A percentile compares a stretch with the other conserved stretches of the same genome.
Evolutionary conservation across 257 asterid genomes (phyloP).

Genomic region (Striga asiatica): DNA sequence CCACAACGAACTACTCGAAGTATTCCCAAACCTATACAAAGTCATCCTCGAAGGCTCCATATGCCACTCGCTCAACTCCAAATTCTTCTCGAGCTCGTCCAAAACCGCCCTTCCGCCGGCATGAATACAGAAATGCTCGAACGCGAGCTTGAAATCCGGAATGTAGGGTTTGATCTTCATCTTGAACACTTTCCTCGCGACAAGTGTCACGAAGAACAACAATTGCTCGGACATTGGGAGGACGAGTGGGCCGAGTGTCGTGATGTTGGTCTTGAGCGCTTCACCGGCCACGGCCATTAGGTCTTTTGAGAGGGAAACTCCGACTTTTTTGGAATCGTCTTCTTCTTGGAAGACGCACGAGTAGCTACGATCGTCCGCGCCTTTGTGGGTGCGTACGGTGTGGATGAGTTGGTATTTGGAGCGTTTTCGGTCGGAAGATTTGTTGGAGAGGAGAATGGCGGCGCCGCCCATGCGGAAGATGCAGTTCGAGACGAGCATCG

Average conservation of each 20-base stretch:
- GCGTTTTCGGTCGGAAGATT: conserved; percentile 27
- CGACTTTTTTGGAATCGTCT: background rate
- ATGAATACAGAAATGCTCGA: background rate
- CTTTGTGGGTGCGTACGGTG: conserved; percentile 9
- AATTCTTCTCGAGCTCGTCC: background rate
- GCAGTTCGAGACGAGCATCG: conserved; percentile 55
- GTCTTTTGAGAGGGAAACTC: background rate
- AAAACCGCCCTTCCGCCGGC: background rate
- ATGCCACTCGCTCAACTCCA: background rate
- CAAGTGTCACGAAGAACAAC: background rate
- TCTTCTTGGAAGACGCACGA: background rate
- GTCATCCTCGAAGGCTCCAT: conserved; percentile 1
- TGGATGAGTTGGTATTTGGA: conserved; percentile 52
- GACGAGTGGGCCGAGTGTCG: background rate
- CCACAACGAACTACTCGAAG: background rate
- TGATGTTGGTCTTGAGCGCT: background rate
- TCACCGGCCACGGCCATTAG: background rate
- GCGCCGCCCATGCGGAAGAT: conserved; percentile 61
- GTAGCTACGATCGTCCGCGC: background rate
- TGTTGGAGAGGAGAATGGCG: conserved; percentile 52
- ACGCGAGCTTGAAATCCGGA: background rate
- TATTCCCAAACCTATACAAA: background rate
- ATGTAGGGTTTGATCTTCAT: background rate
- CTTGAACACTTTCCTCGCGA: background rate
- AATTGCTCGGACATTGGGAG: background rate